phyloP scores from a whole-genome alignment of 176 grass and related monocot species.

The Puya raimondii region DNA sequence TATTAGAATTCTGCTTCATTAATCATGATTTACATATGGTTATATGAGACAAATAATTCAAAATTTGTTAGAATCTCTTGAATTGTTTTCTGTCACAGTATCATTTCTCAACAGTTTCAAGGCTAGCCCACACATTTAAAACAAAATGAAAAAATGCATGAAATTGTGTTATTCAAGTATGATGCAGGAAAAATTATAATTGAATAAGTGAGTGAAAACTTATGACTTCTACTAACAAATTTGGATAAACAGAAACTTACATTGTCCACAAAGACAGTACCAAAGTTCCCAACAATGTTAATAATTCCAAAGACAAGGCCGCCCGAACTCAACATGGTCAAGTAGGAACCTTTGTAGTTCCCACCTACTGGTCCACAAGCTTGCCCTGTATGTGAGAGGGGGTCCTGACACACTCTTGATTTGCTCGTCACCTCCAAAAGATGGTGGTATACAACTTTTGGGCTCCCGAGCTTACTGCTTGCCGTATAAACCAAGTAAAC shows the following conservation, averaged over 20 bases:
- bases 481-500: conserved; percentile 61
- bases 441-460: conserved; percentile 46
- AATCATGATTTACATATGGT: background rate
- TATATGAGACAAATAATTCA: background rate
- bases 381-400: conserved; percentile 39
- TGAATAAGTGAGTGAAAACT: too few relatives aligned
- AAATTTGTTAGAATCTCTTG: too few relatives aligned
- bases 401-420: conserved; percentile 34
- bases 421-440: conserved; percentile 34
- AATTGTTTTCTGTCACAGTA: too few relatives aligned
- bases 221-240: background rate
- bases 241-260: conserved; percentile 17
- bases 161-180: too few relatives aligned
- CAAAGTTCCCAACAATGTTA: conserved; percentile 71
- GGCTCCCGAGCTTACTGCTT: conserved; percentile 48
- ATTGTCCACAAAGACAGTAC: conserved; percentile 77
- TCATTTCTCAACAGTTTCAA: too few relatives aligned
- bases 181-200: too few relatives aligned
- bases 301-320: conserved; percentile 78
- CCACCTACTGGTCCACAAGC: conserved; percentile 58
- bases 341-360: conserved; percentile 63
- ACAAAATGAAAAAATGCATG: too few relatives aligned
- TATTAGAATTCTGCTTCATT: background rate
- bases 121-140: too few relatives aligned
- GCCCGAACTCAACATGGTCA: conserved; percentile 75